Evolutionary conservation across 2,329 filamentous ascomycete species (phyloP).

Genomic region (Didymosphaeria variabile): DNA sequence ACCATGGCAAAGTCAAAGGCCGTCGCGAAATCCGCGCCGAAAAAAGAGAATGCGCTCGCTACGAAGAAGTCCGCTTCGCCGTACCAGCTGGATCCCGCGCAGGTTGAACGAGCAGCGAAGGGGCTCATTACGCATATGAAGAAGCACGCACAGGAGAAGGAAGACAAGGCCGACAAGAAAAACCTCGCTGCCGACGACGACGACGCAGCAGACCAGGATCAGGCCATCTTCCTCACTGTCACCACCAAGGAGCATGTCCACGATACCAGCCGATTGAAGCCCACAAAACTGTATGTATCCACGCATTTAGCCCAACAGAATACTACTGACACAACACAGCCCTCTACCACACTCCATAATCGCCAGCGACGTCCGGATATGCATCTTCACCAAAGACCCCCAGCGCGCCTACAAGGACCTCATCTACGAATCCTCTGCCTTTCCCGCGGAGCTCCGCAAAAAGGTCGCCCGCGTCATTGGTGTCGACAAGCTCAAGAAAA

Average conservation of each 20-base stretch:
- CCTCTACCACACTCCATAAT: slow-evolving; percentile 78
- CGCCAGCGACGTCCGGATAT: slow-evolving; percentile 74
- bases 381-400: slow-evolving; percentile 83
- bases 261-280: slow-evolving; percentile 82
- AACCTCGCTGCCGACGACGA: slow-evolving; percentile 61
- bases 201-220: slow-evolving; percentile 56
- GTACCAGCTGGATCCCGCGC: slow-evolving; percentile 55
- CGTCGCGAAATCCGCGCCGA: slow-evolving; percentile 26
- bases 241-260: slow-evolving; percentile 73
- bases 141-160: slow-evolving; percentile 58
- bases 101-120: slow-evolving; percentile 68
- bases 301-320: background rate
- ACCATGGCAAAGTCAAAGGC: slow-evolving; percentile 46
- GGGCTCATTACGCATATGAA: slow-evolving; percentile 68
- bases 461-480: slow-evolving; percentile 74
- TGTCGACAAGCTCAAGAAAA: slow-evolving; percentile 83
- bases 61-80: slow-evolving; percentile 48
- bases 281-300: slow-evolving; percentile 72
- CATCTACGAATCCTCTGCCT: slow-evolving; percentile 70
- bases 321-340: slow-evolving; percentile 31
- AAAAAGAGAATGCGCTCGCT: slow-evolving; percentile 43
- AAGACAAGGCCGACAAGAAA: slow-evolving; percentile 60
- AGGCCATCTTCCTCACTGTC: slow-evolving; percentile 68
- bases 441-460: slow-evolving; percentile 57
- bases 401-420: slow-evolving; percentile 93